Percentiles rank a stretch among this genome's conserved stretches.
Evolutionary conservation across 345 rosid genomes (phyloP).

Genomic region (Sapria himalayana): DNA sequence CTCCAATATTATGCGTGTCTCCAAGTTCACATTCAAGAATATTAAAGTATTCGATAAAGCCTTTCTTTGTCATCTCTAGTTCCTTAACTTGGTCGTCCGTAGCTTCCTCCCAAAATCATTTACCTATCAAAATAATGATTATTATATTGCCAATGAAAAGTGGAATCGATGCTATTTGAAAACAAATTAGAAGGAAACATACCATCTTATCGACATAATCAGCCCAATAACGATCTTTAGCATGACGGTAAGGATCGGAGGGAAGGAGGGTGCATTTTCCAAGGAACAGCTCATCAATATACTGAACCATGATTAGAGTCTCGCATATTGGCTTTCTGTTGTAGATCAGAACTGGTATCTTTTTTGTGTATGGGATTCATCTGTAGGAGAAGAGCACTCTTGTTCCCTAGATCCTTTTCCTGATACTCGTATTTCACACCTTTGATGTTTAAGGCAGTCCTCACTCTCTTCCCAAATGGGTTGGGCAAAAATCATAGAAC

Average conservation of each 20-base stretch:
- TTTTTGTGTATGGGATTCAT: constrained; percentile 8
- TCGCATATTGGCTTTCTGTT: constrained; percentile 7
- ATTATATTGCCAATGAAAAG: too few relatives aligned
- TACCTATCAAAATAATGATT: too few relatives aligned
- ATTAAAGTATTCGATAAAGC: too few relatives aligned
- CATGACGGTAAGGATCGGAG: constrained; percentile 4
- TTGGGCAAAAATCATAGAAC: constrained; percentile 7
- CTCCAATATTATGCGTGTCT: too few relatives aligned
- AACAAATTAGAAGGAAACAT: neutral
- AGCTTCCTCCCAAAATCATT: too few relatives aligned
- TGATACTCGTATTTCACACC: constrained; percentile 3
- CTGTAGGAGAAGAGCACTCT: constrained; percentile 3
- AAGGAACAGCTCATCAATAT: constrained; percentile 6
- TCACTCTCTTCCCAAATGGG: constrained; percentile 6
- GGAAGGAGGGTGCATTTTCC: constrained; percentile 4
- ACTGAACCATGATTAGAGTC: constrained; percentile 5
- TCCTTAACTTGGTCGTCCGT: too few relatives aligned
- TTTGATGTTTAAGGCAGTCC: constrained; percentile 6
- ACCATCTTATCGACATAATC: constrained; percentile 7
- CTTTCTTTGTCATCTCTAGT: too few relatives aligned
- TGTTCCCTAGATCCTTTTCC: constrained; percentile 5
- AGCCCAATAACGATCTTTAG: constrained; percentile 8
- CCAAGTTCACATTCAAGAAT: too few relatives aligned
- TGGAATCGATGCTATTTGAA: too few relatives aligned
- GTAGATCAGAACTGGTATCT: constrained; percentile 2